phyloP scores from a whole-genome alignment of 495 filamentous ascomycete genomes.

The Penicillium longicatenatum region DNA sequence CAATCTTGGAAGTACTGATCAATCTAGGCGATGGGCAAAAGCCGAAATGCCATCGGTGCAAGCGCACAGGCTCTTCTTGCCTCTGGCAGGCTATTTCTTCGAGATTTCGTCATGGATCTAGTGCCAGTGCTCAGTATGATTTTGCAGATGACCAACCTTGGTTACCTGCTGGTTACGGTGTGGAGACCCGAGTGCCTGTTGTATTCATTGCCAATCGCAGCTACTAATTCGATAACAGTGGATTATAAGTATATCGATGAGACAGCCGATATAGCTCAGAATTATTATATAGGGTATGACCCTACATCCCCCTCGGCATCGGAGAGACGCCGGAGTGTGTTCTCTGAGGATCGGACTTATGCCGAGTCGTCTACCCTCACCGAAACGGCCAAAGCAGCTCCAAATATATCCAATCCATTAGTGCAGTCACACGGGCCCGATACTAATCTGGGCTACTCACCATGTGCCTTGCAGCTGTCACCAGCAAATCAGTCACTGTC shows the following conservation, averaged over 20 bases:
- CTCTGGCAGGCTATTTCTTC: constrained; percentile 19
- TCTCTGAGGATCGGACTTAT: constrained; percentile 6
- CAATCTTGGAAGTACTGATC: not conserved
- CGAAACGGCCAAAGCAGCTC: constrained; percentile 5
- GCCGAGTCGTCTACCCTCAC: constrained; percentile 8
- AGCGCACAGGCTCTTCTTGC: constrained; percentile 20
- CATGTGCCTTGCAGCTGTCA: constrained; percentile 16
- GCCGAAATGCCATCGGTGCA: constrained; percentile 23
- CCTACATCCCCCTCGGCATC: constrained; percentile 2
- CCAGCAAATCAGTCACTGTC: constrained; percentile 13
- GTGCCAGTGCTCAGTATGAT: constrained; percentile 24
- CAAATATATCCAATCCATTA: constrained; percentile 11
- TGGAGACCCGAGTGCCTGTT: not conserved
- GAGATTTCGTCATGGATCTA: constrained; percentile 27
- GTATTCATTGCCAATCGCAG: constrained; percentile 10
- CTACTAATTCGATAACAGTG: constrained; percentile 12
- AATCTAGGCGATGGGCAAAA: constrained; percentile 20
- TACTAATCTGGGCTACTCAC: constrained; percentile 7
- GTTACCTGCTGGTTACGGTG: constrained; percentile 20
- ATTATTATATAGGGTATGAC: constrained; percentile 15
- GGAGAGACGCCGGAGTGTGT: constrained; percentile 9
- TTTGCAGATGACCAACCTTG: constrained; percentile 27
- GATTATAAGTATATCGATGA: constrained; percentile 26
- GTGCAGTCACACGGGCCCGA: constrained; percentile 8
- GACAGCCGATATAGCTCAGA: constrained; percentile 21